Evolutionary conservation across 2,329 filamentous ascomycete species (phyloP).

Genomic region (Colletotrichum noveboracense): DNA sequence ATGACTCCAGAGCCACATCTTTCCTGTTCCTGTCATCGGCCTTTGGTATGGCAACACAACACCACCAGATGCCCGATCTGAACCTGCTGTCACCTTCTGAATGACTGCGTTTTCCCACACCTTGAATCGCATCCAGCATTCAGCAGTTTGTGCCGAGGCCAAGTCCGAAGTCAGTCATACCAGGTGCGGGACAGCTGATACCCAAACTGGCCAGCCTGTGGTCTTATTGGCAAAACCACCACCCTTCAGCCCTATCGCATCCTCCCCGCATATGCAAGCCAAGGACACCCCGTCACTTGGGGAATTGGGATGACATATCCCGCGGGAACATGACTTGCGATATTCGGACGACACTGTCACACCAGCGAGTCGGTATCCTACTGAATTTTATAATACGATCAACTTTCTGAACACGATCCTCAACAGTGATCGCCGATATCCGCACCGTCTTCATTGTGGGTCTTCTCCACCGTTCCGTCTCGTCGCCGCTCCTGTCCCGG

Average conservation of each 20-base stretch:
- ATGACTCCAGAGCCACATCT: neutral
- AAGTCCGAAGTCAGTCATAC: neutral
- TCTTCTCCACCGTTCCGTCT: neutral
- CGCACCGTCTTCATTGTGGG: neutral
- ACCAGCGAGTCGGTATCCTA: neutral
- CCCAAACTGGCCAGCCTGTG: neutral
- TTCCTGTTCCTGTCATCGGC: neutral
- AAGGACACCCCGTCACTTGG: neutral
- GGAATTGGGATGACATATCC: neutral
- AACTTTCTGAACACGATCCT: neutral
- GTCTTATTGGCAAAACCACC: neutral
- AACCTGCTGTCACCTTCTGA: neutral
- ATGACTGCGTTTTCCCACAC: neutral
- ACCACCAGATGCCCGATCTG: neutral
- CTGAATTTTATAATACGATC: neutral
- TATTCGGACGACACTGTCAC: neutral
- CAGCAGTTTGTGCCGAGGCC: neutral
- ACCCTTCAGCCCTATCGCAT: slow-evolving; percentile 6
- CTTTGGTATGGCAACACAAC: neutral
- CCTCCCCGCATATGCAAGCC: neutral
- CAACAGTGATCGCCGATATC: neutral
- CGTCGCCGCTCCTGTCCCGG: neutral
- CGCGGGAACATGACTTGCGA: neutral
- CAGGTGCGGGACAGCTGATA: slow-evolving; percentile 4
- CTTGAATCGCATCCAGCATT: neutral